Percentiles rank a stretch among this genome's conserved stretches.
Conservation (phyloP, 1,139 yeast genomes). For the Protomyces gravidus region DNA sequence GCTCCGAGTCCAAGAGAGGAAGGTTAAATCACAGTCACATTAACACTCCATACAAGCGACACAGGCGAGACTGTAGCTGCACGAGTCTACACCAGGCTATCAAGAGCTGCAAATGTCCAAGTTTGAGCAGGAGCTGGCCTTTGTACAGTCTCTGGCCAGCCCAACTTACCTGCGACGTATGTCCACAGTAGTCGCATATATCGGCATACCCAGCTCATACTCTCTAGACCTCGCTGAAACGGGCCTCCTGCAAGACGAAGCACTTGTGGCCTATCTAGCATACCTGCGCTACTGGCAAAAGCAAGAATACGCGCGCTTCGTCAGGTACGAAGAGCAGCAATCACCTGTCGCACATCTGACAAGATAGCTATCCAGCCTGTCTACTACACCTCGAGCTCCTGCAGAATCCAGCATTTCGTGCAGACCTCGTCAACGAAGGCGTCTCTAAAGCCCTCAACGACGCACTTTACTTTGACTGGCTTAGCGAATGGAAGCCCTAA, state of each 20-base stretch:
- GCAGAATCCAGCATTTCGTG: constrained; percentile 43
- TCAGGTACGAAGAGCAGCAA: constrained; percentile 44
- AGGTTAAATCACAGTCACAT: background rate
- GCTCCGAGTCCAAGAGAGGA: background rate
- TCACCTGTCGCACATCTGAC: background rate
- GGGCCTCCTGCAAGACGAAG: constrained; percentile 57
- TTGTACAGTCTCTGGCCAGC: constrained; percentile 76
- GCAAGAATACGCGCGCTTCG: constrained; percentile 60
- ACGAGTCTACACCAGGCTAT: no score
- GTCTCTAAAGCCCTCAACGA: background rate
- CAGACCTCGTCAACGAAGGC: constrained; percentile 39
- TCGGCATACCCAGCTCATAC: background rate
- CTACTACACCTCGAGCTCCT: constrained; percentile 60
- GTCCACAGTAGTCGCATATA: background rate
- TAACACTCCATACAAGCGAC: no score
- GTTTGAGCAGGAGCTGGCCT: constrained; percentile 40
- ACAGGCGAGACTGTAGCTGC: no score
- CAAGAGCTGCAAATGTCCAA: background rate
- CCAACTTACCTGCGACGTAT: constrained; percentile 59
- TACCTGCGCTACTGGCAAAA: constrained; percentile 62
- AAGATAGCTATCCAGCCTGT: constrained; percentile 57
- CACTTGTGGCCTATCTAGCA: constrained; percentile 59
- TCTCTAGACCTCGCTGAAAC: constrained; percentile 62
- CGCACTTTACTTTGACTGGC: background rate
- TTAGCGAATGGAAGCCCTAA: background rate